A percentile compares a stretch with the other conserved stretches of the same genome.
Evolutionary conservation across 305 asterid genomes (phyloP).

Genomic region (Fraxinus velutina): DNA sequence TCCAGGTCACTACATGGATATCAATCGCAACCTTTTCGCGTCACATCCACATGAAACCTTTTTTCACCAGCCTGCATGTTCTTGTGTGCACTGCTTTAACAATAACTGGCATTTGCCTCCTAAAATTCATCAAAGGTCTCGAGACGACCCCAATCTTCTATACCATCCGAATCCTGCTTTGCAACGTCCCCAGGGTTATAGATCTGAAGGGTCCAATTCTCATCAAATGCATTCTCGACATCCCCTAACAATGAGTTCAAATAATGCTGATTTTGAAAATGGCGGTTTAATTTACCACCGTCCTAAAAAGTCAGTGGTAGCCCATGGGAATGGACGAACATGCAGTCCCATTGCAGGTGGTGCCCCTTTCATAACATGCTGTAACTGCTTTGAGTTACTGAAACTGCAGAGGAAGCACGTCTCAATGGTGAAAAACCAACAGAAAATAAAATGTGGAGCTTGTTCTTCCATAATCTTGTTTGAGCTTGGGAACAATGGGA

Average conservation of each 20-base stretch:
- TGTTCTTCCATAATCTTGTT: constrained; percentile 66
- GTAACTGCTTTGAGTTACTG: constrained; percentile 71
- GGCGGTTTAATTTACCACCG: constrained; percentile 47
- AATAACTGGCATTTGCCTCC: constrained; percentile 53
- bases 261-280: constrained; percentile 46
- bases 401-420: constrained; percentile 53
- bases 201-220: constrained; percentile 34
- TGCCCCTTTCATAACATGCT: constrained; percentile 75
- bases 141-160: constrained; percentile 39
- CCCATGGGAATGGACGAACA: constrained; percentile 38
- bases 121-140: constrained; percentile 46
- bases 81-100: constrained; percentile 62
- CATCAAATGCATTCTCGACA: constrained; percentile 36
- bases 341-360: constrained; percentile 72
- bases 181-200: constrained; percentile 36
- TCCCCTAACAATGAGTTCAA: constrained; percentile 42
- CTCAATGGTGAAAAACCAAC: constrained; percentile 35
- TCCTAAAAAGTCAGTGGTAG: constrained; percentile 43
- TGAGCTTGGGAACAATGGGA: constrained; percentile 52
- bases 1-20: constrained; percentile 45
- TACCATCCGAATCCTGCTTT: constrained; percentile 31
- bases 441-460: constrained; percentile 71
- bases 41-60: constrained; percentile 61
- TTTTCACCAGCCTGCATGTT: constrained; percentile 76
- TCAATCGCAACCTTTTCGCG: constrained; percentile 43